phyloP scores from a whole-genome alignment of 2,329 filamentous ascomycete genomes.

The Lasiodiplodia theobromae region DNA sequence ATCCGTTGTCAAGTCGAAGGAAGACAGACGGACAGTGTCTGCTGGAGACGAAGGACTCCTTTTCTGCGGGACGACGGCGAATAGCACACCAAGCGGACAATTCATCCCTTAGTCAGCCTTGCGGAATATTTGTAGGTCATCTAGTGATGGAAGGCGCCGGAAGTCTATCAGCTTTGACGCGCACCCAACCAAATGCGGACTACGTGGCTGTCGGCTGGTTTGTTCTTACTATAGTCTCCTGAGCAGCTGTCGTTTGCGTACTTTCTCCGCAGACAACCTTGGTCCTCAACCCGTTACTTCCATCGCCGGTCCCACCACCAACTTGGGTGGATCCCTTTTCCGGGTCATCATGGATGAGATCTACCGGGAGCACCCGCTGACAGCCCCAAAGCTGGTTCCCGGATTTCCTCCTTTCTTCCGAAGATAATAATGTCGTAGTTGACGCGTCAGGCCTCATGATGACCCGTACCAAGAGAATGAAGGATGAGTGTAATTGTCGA shows the following conservation, averaged over 20 bases:
- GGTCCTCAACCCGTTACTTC: neutral
- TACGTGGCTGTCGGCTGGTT: neutral
- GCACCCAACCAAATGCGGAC: no score
- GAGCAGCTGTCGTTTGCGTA: neutral
- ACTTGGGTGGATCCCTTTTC: neutral
- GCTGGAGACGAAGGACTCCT: neutral
- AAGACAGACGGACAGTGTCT: no score
- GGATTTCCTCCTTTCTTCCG: neutral
- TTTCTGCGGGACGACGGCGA: neutral
- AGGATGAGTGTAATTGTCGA: neutral
- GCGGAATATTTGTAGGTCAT: neutral
- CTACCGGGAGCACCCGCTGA: slow-evolving; percentile 26
- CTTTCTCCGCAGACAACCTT: neutral
- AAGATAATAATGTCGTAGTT: neutral
- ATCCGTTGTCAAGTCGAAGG: neutral
- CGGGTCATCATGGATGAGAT: slow-evolving; percentile 8
- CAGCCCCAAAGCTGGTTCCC: neutral
- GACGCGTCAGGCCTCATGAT: slow-evolving; percentile 11
- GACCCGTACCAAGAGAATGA: neutral
- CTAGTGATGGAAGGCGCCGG: neutral
- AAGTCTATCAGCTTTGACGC: neutral
- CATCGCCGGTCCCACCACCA: neutral
- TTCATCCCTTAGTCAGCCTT: neutral
- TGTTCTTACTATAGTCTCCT: neutral
- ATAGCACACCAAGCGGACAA: neutral